Evolutionary conservation across 495 filamentous ascomycete genomes (phyloP).

Genomic region (Penicillium tannophilum): DNA sequence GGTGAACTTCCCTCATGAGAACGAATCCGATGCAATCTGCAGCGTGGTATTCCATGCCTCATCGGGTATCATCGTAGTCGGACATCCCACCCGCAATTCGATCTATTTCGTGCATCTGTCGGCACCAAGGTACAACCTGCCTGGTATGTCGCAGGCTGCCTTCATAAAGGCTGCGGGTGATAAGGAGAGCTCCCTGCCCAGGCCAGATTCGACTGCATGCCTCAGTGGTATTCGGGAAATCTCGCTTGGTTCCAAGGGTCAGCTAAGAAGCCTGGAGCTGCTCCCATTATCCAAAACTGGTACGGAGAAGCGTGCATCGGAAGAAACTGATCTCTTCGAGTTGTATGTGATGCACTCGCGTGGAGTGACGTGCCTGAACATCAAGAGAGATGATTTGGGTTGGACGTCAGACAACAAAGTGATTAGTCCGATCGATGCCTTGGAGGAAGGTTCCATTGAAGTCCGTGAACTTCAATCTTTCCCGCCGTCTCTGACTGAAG

Average conservation of each 20-base stretch:
- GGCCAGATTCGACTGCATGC: slow-evolving; percentile 90
- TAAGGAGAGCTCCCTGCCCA: slow-evolving; percentile 72
- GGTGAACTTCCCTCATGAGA: slow-evolving; percentile 92
- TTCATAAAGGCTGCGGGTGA: slow-evolving; percentile 75
- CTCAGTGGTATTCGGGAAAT: slow-evolving; percentile 95
- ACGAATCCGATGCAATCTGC: slow-evolving; percentile 95
- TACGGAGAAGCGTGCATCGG: slow-evolving; percentile 45
- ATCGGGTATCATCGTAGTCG: slow-evolving; percentile 89
- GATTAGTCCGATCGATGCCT: slow-evolving; percentile 70
- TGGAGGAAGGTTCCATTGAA: slow-evolving; percentile 58
- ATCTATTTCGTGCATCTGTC: slow-evolving; percentile 96
- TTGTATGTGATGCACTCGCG: slow-evolving; percentile 97
- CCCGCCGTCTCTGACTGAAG: slow-evolving; percentile 45
- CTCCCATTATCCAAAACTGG: slow-evolving; percentile 59
- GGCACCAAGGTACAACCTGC: slow-evolving; percentile 84
- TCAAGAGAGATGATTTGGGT: slow-evolving; percentile 86
- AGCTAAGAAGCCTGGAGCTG: slow-evolving; percentile 87
- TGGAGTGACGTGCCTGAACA: slow-evolving; percentile 81
- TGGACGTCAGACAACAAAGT: slow-evolving; percentile 88
- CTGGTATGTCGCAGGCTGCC: slow-evolving; percentile 77
- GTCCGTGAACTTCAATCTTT: slow-evolving; percentile 53
- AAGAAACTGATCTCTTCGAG: slow-evolving; percentile 75
- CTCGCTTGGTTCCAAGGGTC: slow-evolving; percentile 84
- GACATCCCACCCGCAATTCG: slow-evolving; percentile 94
- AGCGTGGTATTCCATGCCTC: slow-evolving; percentile 90